These are phyloP conservation scores for Rhododendron williamsianum DNA, from an alignment of 148 eudicot species.

Conservation along the genomic window DNA sequence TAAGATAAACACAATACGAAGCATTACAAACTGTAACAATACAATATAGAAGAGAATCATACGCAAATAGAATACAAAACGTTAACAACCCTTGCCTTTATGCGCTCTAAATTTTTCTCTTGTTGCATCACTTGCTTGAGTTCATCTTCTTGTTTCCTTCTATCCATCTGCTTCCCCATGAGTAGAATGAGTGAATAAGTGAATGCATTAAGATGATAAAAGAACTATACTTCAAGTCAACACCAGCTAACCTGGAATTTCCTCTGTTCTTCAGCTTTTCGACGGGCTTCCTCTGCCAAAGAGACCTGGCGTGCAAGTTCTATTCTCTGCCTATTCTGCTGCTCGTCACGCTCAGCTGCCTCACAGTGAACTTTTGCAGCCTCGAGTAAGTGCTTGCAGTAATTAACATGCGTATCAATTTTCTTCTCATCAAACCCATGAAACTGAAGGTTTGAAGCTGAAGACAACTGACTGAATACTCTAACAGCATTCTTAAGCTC, in stretches of 20 bases:
- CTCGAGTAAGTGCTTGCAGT: slow-evolving; percentile 83
- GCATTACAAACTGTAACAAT: not conserved
- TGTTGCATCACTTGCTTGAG: slow-evolving; percentile 69
- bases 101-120: slow-evolving; percentile 80
- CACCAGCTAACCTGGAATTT: slow-evolving; percentile 60
- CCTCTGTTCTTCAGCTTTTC: slow-evolving; percentile 89
- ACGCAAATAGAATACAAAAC: not conserved
- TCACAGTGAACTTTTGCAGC: slow-evolving; percentile 83
- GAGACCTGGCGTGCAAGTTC: slow-evolving; percentile 87
- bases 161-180: slow-evolving; percentile 65
- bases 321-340: slow-evolving; percentile 62
- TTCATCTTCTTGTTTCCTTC: slow-evolving; percentile 96
- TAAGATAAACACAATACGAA: not conserved
- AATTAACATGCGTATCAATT: slow-evolving; percentile 92
- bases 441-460: slow-evolving; percentile 66
- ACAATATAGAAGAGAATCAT: not conserved
- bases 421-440: slow-evolving; percentile 98
- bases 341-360: slow-evolving; percentile 91
- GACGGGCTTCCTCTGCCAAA: slow-evolving; percentile 83
- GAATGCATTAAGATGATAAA: slow-evolving; percentile 2
- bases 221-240: not conserved
- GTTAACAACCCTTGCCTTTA: slow-evolving; percentile 51
- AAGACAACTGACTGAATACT: slow-evolving; percentile 77
- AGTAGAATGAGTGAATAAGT: slow-evolving; percentile 12
- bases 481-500: slow-evolving; percentile 91